Base-by-base conservation (phyloP, 2,329 filamentous ascomycete genomes). In the Dactylellina cionopaga region DNA sequence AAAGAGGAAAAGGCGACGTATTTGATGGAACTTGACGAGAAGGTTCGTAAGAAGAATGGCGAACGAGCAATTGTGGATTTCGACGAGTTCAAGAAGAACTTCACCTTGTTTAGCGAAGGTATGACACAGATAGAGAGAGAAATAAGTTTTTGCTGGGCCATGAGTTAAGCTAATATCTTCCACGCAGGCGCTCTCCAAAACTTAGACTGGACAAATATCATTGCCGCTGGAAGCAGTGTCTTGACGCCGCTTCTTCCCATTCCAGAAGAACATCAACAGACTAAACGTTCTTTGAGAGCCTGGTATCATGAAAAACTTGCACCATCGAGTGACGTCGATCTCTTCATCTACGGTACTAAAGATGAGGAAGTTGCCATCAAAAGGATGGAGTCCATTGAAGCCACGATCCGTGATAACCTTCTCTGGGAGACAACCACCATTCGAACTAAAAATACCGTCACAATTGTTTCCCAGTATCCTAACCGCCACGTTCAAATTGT, bases 371-470 rank as follows among this genome's bases (percentile, higher is more conserved):
- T 93, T 78, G 92, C 90, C 0, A 83, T 92, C 15, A 88, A 92
- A 77, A 95, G 96, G 83, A 95, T 96, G 80, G 89, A 90, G 78
- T 83, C 91, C 75, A 94, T 96, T 70, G 92, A 96, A 79, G 81
- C 83, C 19, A 85, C 83, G n/a, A 85, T 96, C 75, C 87, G 87
- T 44, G 90, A 95, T 80, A 88, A 90, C 2, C 89, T 96, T 58
- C 83, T 96, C 19, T 86, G 88, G n/a, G 92, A 96, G 80, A 91
- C 90, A 0, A 94, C 91, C 0, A 91, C 91, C 0, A 87, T 96
- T 46, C 86, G 92, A 33, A 96, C 92, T 15, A 96, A 94, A 82
- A 90, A 96, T 77, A 90, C 92, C 7, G 88, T 96, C 65, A 96
- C 92, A 0, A 95, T 96, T 77, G 90, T 87, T 31, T 92, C 89